Evolutionary conservation across 2,329 filamentous ascomycete species (phyloP), one percentile per base, ranked within the genome.

Genomic region (Penicillium expansum): DNA sequence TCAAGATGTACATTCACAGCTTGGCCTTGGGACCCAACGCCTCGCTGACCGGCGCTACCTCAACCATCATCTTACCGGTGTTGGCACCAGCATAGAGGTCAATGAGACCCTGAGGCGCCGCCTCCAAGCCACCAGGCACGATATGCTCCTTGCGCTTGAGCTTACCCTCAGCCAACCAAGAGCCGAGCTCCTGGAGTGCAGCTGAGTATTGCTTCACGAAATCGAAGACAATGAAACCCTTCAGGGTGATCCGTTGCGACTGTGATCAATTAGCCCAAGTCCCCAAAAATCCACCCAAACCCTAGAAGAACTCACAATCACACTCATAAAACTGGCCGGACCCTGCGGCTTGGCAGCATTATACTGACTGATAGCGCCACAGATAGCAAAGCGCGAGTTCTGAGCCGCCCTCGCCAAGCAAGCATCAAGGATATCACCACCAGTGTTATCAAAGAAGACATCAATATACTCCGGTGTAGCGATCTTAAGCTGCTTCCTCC

Each of bases 201-300:
- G 75, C 71, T 0, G 79, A 68, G 69, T 82, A 89, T 66, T 87
- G 79, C 51, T 81, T 76, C 5, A 71, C 74, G 67, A 82, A 90
- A 70, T 92, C 89, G 54, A 89, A 83, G 48, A 91, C 82, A 60
- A 92, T 87, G 74, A 92, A 92, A 0, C 87, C 87, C 74, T 88
- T 80, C 79, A 90, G 84, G 52, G 76, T 80, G 67, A 71, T 64
- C 13, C 67, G 68, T 71, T 72, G 68, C 20, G 71, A 71, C 73
- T 75, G 48, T 24, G 24, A 29, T 9, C 16, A 30, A 37, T 69
- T 62, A 69, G 65, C 51, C 9, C 27, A 10, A 22, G 16, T 30
- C 29, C 18, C 30, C 44, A 7, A 9, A 29, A 42, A 42, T 2
- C 5, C 8, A 30, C 44, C 32, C 30, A 32, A 14, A 33, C n/a